Base-by-base conservation (phyloP, 768 basidiomycete species). In the Trametes cubensis region DNA sequence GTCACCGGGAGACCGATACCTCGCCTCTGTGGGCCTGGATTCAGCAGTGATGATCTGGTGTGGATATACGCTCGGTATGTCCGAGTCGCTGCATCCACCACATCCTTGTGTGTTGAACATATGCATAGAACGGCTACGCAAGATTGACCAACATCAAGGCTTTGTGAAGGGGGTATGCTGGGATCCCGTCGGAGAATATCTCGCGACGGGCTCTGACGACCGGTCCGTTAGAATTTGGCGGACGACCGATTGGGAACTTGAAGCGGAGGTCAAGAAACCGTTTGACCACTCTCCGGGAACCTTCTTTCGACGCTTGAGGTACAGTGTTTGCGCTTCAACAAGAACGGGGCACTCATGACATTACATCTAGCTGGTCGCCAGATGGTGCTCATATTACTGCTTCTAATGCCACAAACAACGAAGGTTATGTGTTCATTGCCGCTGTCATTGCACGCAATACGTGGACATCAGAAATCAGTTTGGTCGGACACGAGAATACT, bases 111-210 rank as follows among this genome's bases (percentile, higher is more conserved):
- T 4, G 3, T n/a, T 21, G 1, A 14, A 56, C 49, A 1, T 46
- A 17, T n/a, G 6, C 8, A 0, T 70, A 97, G 95, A 95, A 67
- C 88, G 90, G 14, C 73, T 98, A 58, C 81, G 84, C 41, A 92
- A 89, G 73, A 83, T 99, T 6, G 91, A 92, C 61, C 85, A 85
- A 60, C 97, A 98, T 71, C 88, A 93, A 69, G 96, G 95, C 2
- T 98, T 98, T 74, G 95, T 99, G 69, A 98, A 99, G 76, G 97
- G 97, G 61, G 93, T 99, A 52, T 95, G 94, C 71, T 99, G 96
- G 88, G 97, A 99, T 76, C 97, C 97, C 4, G 96, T 95, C 3
- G 97, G 97, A 48, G 92, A 98, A 75, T 98, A 89, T 71, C 85
- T 99, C 63, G 96, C 97, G n/a, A 98, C 96, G 44, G 87, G 96